Percentiles rank a stretch among this genome's conserved stretches.
These are phyloP conservation scores for Microcos paniculata DNA, from an alignment of 345 rosid species.

Conservation along the genomic window DNA sequence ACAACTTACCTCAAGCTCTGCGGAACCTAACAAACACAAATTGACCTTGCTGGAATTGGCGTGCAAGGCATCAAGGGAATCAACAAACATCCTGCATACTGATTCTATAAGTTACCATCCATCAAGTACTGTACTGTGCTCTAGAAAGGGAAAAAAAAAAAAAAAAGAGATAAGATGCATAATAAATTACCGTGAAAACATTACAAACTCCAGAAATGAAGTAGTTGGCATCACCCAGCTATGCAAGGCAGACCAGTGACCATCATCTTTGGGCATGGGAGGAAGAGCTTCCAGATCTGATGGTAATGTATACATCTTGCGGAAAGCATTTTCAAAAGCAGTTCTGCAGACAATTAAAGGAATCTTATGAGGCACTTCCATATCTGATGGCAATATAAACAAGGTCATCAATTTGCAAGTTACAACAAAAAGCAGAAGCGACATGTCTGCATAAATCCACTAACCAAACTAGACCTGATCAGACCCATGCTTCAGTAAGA, in stretches of 20 bases:
- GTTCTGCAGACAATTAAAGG: slow-evolving; percentile 47
- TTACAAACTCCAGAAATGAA: slow-evolving; percentile 83
- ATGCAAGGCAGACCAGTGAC: slow-evolving; percentile 88
- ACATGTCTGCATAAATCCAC: neutral
- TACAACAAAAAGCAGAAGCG: slow-evolving; percentile 4
- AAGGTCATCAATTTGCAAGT: neutral
- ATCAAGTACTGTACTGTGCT: neutral
- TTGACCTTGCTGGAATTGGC: slow-evolving; percentile 36
- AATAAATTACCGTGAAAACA: slow-evolving; percentile 74
- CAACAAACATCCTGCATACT: slow-evolving; percentile 77
- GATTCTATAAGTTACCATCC: neutral
- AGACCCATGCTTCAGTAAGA: neutral
- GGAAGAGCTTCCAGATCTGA: slow-evolving; percentile 75
- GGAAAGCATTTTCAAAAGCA: slow-evolving; percentile 73
- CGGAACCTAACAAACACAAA: slow-evolving; percentile 65
- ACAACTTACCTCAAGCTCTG: slow-evolving; percentile 60
- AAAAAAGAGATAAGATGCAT: neutral
- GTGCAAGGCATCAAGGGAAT: slow-evolving; percentile 81
- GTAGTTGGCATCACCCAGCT: slow-evolving; percentile 99
- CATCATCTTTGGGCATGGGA: slow-evolving; percentile 93
- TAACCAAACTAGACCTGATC: neutral
- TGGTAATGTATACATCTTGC: slow-evolving; percentile 76
- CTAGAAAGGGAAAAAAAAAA: neutral
- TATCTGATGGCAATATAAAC: neutral
- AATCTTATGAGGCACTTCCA: neutral